Base-by-base conservation (phyloP, 768 basidiomycete genomes). In the Leucosporidium creatinivorum region DNA sequence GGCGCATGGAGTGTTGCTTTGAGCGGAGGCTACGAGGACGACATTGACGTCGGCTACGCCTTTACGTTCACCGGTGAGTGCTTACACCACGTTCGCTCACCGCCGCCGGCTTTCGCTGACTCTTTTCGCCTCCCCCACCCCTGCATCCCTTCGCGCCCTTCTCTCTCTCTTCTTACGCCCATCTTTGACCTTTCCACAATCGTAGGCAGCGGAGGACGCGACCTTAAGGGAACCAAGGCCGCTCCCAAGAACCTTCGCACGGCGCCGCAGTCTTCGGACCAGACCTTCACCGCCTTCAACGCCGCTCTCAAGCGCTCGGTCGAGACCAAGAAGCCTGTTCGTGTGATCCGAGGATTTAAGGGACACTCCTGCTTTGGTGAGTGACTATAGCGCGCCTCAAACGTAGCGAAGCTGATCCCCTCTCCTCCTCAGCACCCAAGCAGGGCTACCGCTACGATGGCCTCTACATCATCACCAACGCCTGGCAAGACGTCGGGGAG, bases 241-340 rank as follows among this genome's bases (percentile, higher is more conserved):
- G 83, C 84, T 2, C 91, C 89, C 0, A 93, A 93, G 78, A 94
- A 94, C 79, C 85, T 94, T 55, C 87, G 93, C 19, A 93, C 92
- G 0, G 93, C 88, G 13, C 87, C 86, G 6, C 93, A 96, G 77
- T 30, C 61, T 8, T 39, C 39, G 0, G 51, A 90, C 86, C 72
- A 65, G 54, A 18, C 33, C 1, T 71, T 61, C 47, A 61, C 60
- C 30, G 28, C 15, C 28, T 23, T 61, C 60, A 61, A 61, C 48
- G 48, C 49, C 1, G 60, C 48, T 33, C 48, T 61, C 30, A 80
- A 85, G 81, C 86, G 86, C 66, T 93, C 91, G 1, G 84, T 81
- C n/a, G 85, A 93, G 74, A 89, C 87, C 0, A 84, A 83, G 68
- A 88, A 88, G 69, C 91, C 91, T 21, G 82, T 96, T 36, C 83